These are phyloP conservation scores for Podospora fimiseda DNA, from an alignment of 495 filamentous ascomycete species.

Conservation along the genomic window DNA sequence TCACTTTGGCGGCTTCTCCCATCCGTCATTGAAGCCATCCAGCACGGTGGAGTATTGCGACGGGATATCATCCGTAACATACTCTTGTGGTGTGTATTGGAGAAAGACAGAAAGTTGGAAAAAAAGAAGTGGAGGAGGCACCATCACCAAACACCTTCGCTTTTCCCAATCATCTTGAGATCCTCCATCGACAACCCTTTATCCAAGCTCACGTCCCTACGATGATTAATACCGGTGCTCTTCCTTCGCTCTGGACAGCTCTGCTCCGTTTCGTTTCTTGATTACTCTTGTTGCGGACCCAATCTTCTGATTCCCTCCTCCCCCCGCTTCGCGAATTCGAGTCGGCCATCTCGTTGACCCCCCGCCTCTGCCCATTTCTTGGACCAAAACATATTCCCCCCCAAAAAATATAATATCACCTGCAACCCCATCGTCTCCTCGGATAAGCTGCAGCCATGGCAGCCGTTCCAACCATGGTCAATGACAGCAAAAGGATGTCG, in stretches of 20 bases:
- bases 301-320: constrained; percentile 2
- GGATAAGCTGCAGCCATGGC: constrained; percentile 19
- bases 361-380: constrained; percentile 4
- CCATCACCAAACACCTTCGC: not conserved
- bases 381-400: not conserved
- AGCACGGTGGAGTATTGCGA: no score
- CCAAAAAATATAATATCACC: not conserved
- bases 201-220: constrained; percentile 21
- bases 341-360: constrained; percentile 1
- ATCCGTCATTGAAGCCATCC: no score
- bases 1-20: no score
- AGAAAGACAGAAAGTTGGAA: no score
- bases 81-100: no score
- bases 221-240: constrained; percentile 43
- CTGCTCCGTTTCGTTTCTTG: constrained; percentile 45
- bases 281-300: constrained; percentile 22
- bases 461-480: constrained; percentile 34
- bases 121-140: no score
- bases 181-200: not conserved
- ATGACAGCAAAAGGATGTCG: constrained; percentile 43
- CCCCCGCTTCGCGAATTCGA: constrained; percentile 6
- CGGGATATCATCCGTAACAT: no score
- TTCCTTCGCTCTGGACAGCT: constrained; percentile 40
- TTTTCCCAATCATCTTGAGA: not conserved
- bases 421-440: not conserved